Base-by-base conservation (phyloP, 83 land plant species). In the Picea engelmannii region DNA sequence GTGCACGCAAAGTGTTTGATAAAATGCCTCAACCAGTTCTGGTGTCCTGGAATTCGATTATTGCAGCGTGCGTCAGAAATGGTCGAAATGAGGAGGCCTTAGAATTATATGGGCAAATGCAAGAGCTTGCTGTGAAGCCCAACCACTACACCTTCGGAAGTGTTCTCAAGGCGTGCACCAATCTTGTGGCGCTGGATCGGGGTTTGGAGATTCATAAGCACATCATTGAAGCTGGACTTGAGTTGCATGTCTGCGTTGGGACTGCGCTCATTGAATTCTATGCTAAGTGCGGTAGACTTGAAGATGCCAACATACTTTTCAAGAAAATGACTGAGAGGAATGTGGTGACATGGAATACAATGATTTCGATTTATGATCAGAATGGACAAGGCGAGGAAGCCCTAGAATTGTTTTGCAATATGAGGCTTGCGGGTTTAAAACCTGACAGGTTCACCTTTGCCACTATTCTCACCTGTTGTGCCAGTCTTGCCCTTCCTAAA, bases 401-500 rank as follows among this genome's bases (percentile, higher is more conserved):
- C 27, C 25, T 65, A 21, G 67, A 66, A 66, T 66, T 66, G 31
- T 24, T 66, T 66, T 24, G 25, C 25, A 21, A 21, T 23, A 65
- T 65, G 67, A 21, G 67, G 11, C 67, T 21, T 21, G 27, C 67
- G 9, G 67, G 67, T 23, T 65, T 65, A 24, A 65, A 65, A 65
- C 67, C 67, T 65, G 67, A 65, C 67, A 65, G 25, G 67, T 65
- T 65, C 25, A 65, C 25, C 67, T 65, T 65, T 65, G 67, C 67
- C 27, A 65, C 25, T 24, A 65, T 65, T 65, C 67, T 65, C 27
- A 65, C 25, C 27, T 65, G 67, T 21, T 65, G 67, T 65, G 67
- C 67, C 67, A 65, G n/a, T 65, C 67, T 65, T 65, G 67, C 67
- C 67, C 67, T 65, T 65, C 67, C 67, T 21, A 65, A 65, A 8